Percentiles rank a stretch among this genome's conserved stretches.
phyloP scores from a whole-genome alignment of 768 basidiomycete species.

The Pleurotus ostreatus region DNA sequence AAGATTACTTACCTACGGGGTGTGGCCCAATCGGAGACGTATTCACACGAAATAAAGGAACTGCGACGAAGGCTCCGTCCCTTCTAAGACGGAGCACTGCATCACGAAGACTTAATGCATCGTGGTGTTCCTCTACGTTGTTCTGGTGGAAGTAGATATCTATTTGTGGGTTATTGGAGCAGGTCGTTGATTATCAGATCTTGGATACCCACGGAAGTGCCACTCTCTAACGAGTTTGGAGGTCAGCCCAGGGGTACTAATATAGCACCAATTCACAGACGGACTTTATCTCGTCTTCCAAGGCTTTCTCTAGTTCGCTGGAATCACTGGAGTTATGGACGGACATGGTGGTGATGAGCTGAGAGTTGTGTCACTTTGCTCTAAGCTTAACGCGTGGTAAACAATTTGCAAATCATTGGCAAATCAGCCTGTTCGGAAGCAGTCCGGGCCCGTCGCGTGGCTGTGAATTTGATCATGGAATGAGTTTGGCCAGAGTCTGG shows the following conservation, averaged over 20 bases:
- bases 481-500: too few relatives aligned
- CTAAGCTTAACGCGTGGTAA: neutral
- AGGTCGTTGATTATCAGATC: neutral
- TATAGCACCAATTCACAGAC: slow-evolving; percentile 7
- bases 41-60: slow-evolving; percentile 72
- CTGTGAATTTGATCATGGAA: too few relatives aligned
- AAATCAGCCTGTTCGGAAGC: too few relatives aligned
- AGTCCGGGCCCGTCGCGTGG: too few relatives aligned
- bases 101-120: slow-evolving; percentile 65
- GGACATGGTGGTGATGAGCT: too few relatives aligned
- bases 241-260: too few relatives aligned
- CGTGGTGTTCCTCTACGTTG: slow-evolving; percentile 56
- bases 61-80: slow-evolving; percentile 77
- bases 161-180: slow-evolving; percentile 20
- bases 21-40: slow-evolving; percentile 68
- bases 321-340: too few relatives aligned
- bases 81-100: slow-evolving; percentile 66
- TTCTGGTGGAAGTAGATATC: slow-evolving; percentile 80
- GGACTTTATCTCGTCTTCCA: slow-evolving; percentile 62
- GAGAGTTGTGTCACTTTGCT: neutral
- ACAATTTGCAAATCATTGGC: too few relatives aligned
- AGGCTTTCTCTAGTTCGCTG: slow-evolving; percentile 48
- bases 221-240: slow-evolving; percentile 49
- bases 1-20: slow-evolving; percentile 54
- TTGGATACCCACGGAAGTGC: slow-evolving; percentile 62